A percentile compares a stretch with the other conserved stretches of the same genome.
Conservation (phyloP, 2,329 filamentous ascomycete species). For the Pestalotiopsis sp. region DNA sequence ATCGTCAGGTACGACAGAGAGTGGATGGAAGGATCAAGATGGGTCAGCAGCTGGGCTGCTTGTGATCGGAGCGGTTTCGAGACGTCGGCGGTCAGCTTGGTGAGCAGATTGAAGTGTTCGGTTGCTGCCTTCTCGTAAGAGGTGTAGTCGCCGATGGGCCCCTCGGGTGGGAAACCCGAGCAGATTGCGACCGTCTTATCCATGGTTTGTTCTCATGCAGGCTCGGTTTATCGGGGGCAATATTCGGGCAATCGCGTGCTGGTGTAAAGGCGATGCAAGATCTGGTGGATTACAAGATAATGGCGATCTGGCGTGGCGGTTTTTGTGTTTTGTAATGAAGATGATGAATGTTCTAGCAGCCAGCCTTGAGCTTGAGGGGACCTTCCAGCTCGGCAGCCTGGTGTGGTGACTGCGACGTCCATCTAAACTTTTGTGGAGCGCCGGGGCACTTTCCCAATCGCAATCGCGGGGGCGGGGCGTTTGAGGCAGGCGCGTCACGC, state of each 20-base stretch:
- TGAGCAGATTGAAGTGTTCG: constrained; percentile 39
- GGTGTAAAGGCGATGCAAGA: not conserved
- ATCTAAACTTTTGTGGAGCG: not conserved
- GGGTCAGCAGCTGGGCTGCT: constrained; percentile 44
- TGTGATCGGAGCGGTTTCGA: constrained; percentile 32
- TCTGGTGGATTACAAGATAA: not conserved
- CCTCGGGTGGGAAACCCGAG: constrained; percentile 41
- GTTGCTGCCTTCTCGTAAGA: constrained; percentile 42
- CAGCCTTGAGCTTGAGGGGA: constrained; percentile 7
- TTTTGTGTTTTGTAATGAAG: not conserved
- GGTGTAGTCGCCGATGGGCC: constrained; percentile 24
- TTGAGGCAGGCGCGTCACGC: not conserved
- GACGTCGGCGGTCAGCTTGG: constrained; percentile 37
- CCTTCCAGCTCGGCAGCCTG: not conserved
- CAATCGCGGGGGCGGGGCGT: not conserved
- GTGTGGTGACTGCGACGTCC: not conserved
- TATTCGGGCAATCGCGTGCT: not conserved
- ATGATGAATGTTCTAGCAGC: not conserved
- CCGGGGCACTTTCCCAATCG: not conserved
- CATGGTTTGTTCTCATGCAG: constrained; percentile 29
- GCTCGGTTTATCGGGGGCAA: not conserved
- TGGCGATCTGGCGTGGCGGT: not conserved
- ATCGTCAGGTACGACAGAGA: constrained; percentile 54
- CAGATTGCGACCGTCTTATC: constrained; percentile 39
- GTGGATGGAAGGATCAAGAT: constrained; percentile 48